Base-by-base conservation (phyloP, 2,329 filamentous ascomycete genomes). In the Aureobasidium sp. region DNA sequence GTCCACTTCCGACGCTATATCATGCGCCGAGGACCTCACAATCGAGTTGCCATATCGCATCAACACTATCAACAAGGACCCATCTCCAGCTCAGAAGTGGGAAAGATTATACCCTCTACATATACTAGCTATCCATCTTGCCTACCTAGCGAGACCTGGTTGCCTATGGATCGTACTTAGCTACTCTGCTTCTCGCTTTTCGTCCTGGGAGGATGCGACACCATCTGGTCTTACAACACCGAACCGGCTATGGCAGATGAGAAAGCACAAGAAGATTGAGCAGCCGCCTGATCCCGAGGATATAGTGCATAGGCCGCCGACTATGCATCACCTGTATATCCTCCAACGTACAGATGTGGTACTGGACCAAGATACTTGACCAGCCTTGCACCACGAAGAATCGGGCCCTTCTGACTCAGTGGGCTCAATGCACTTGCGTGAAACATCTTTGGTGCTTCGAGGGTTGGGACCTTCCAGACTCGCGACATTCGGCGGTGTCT, bases 1-100 rank as follows among this genome's bases (percentile, higher is more conserved):
- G 17, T 60, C 57, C 14, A 60, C 57, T 3, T 49, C 42, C 2
- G 57, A 60, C 37, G 57, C 57, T 0, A 60, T 60, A 7, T 50
- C 57, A 1, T 60, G 57, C n/a, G 44, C 45, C 6, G 31, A 35
- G 3, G 57, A 60, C 29, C 45, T 60, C 2, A 4, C n/a, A 1
- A 8, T 60, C 9, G 22, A 17, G 0, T 5, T 50, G 14, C 57
- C 57, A 39, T 60, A 60, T 50, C 9, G 8, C 12, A 19, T 49
- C 14, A 31, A 44, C 24, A 15, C 5, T 2, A n/a, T 19, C 39
- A 17, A 3, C 12, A 24, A 37, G 5, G 19, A 29, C 7, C 17
- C 9, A 14, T 4, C n/a, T 9, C 14, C 27, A n/a, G 2, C 31
- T 22, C 27, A 35, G n/a, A 27, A 17, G 6, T 9, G 5, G 3